Base-by-base conservation (phyloP, 257 asterid genomes). In the Nicotiana knightiana region DNA sequence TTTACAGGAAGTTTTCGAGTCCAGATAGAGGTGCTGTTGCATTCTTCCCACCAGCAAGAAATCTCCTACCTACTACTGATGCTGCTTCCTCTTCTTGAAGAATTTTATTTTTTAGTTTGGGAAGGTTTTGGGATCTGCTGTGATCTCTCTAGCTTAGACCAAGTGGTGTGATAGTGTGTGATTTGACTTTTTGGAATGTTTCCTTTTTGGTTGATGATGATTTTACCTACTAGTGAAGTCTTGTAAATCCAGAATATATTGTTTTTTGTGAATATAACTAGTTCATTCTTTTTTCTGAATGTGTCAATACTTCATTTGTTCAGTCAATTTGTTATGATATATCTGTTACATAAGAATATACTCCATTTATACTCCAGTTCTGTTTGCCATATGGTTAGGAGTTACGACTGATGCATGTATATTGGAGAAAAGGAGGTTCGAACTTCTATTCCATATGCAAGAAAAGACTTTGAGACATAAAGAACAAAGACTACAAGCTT, bases 11-110 rank as follows among this genome's bases (percentile, higher is more conserved):
- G 51, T 95, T 90, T 61, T 90, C 92, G 0, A 85, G 73, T 37
- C 91, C 93, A 2, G 94, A 92, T 26, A 88, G 88, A 81, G 87
- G 87, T 54, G 90, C 93, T 7, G 98, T 93, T 83, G 97, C 98
- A 10, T 82, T 91, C 84, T 86, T 93, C 59, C 96, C 97, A 11
- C 91, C 97, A 24, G 91, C 97, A 62, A 87, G 63, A 63, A 51
- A 48, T 30, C 91, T 91, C 80, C 70, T 84, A 53, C 76, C 54
- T 9, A 12, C 35, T 53, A 15, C n/a, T 54, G 3, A n/a, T n/a
- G 4, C 39, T 54, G 8, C 73, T 61, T 61, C 30, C 18, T 10
- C 43, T 26, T 43, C 78, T 37, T 37, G 77, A 18, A 21, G 37
- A 43, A 21, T 43, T 17, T 67, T 37, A 17, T 55, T 6, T 57